phyloP scores from a whole-genome alignment of 2,329 filamentous ascomycete species.

The Biscogniauxia sp. region DNA sequence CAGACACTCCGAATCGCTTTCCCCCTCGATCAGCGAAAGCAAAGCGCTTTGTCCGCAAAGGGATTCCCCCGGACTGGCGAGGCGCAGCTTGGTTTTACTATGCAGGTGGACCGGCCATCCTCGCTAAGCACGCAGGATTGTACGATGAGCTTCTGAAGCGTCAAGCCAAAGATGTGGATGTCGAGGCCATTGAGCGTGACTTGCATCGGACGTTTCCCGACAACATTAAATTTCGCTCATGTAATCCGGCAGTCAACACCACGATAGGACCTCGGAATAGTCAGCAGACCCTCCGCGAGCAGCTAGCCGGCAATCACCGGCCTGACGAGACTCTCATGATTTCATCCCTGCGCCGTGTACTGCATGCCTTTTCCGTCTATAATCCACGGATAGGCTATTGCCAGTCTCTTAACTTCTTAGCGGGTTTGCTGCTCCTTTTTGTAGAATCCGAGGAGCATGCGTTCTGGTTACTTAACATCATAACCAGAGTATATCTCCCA shows the following conservation, averaged over 20 bases:
- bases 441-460: constrained; percentile 84
- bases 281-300: constrained; percentile 36
- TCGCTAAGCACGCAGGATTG: constrained; percentile 72
- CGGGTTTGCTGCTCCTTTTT: constrained; percentile 84
- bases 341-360: constrained; percentile 74
- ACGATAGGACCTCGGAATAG: constrained; percentile 26
- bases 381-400: constrained; percentile 93
- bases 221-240: constrained; percentile 83
- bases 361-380: constrained; percentile 87
- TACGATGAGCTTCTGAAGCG: constrained; percentile 70
- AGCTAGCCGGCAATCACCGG: constrained; percentile 27
- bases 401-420: constrained; percentile 92
- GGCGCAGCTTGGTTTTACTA: constrained; percentile 98
- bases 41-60: constrained; percentile 88
- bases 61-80: constrained; percentile 89
- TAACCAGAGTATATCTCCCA: constrained; percentile 83
- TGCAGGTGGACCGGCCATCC: constrained; percentile 77
- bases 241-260: constrained; percentile 15
- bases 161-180: constrained; percentile 67
- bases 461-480: constrained; percentile 91
- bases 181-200: constrained; percentile 90
- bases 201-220: constrained; percentile 93
- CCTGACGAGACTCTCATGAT: constrained; percentile 72
- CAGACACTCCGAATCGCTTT: constrained; percentile 70
- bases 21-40: constrained; percentile 78